A percentile compares a stretch with the other conserved stretches of the same genome.
These are phyloP conservation scores for Aspergillus brunneoviolaceus DNA, from an alignment of 2,329 filamentous ascomycete species.

Conservation along the genomic window DNA sequence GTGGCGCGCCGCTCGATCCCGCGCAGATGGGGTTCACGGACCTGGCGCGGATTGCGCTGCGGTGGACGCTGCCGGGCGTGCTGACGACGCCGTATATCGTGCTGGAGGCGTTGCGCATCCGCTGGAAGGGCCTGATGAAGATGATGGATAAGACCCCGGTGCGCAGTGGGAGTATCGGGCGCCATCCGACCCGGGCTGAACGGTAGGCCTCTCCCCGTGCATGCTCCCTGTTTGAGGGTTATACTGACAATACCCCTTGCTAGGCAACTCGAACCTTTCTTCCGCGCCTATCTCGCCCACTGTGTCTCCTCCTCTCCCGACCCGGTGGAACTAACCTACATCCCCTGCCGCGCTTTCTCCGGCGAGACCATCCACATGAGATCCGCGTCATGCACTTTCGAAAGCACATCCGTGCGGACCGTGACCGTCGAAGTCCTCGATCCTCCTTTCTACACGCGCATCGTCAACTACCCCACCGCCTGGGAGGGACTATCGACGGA, in stretches of 20 bases:
- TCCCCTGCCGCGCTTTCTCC: conserved; percentile 8
- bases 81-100: conserved; percentile 6
- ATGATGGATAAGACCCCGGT: conserved; percentile 8
- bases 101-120: conserved; percentile 1
- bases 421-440: conserved; percentile 4
- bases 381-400: conserved; percentile 1
- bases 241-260: too few relatives aligned
- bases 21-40: not conserved
- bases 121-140: conserved; percentile 3
- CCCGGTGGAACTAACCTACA: conserved; percentile 6
- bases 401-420: not conserved
- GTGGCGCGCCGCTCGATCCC: conserved; percentile 5
- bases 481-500: not conserved
- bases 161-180: conserved; percentile 6
- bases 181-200: conserved; percentile 1
- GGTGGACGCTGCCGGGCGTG: conserved; percentile 3
- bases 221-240: too few relatives aligned
- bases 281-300: conserved; percentile 5
- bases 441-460: conserved; percentile 8
- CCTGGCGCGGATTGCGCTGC: not conserved
- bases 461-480: not conserved
- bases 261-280: conserved; percentile 7
- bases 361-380: conserved; percentile 4
- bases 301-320: not conserved
- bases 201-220: not conserved